A percentile compares a stretch with the other conserved stretches of the same genome.
These are phyloP conservation scores for Boletus rex-veris DNA, from an alignment of 768 basidiomycete genomes.

Conservation along the genomic window DNA sequence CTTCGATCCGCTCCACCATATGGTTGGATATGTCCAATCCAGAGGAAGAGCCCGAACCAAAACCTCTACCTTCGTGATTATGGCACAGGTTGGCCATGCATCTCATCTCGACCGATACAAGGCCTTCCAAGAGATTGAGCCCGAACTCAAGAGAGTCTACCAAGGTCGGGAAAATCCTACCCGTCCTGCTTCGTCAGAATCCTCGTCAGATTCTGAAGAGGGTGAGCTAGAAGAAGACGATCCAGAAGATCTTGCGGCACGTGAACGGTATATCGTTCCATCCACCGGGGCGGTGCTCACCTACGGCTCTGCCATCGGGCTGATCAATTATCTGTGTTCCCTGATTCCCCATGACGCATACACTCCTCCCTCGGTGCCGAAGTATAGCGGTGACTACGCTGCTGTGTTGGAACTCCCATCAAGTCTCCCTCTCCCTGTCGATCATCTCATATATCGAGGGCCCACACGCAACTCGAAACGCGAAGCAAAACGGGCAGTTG, in stretches of 20 bases:
- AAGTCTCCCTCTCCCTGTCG: slow-evolving; percentile 54
- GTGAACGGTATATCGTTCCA: slow-evolving; percentile 73
- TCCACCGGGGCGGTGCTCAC: slow-evolving; percentile 76
- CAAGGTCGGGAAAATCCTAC: slow-evolving; percentile 44
- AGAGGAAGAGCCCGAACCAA: slow-evolving; percentile 80
- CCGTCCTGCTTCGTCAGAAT: slow-evolving; percentile 26
- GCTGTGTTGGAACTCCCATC: slow-evolving; percentile 62
- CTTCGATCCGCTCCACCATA: slow-evolving; percentile 77
- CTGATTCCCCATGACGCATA: slow-evolving; percentile 71
- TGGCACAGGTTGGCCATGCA: slow-evolving; percentile 64
- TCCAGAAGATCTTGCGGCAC: slow-evolving; percentile 53
- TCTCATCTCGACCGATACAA: slow-evolving; percentile 57
- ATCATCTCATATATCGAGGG: slow-evolving; percentile 55
- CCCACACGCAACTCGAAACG: slow-evolving; percentile 64
- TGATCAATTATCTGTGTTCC: slow-evolving; percentile 75
- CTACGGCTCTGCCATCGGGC: slow-evolving; percentile 67
- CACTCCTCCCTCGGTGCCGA: slow-evolving; percentile 57
- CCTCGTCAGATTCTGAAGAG: slow-evolving; percentile 26
- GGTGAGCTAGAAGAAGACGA: slow-evolving; percentile 44
- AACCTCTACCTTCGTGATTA: slow-evolving; percentile 73
- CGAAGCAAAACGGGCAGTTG: slow-evolving; percentile 80
- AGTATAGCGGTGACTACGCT: slow-evolving; percentile 58
- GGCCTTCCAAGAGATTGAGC: slow-evolving; percentile 56
- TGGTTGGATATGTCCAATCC: slow-evolving; percentile 87
- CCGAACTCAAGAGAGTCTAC: slow-evolving; percentile 60